These are phyloP conservation scores for Brassica rapa DNA, from an alignment of 345 rosid species.

Conservation along the genomic window DNA sequence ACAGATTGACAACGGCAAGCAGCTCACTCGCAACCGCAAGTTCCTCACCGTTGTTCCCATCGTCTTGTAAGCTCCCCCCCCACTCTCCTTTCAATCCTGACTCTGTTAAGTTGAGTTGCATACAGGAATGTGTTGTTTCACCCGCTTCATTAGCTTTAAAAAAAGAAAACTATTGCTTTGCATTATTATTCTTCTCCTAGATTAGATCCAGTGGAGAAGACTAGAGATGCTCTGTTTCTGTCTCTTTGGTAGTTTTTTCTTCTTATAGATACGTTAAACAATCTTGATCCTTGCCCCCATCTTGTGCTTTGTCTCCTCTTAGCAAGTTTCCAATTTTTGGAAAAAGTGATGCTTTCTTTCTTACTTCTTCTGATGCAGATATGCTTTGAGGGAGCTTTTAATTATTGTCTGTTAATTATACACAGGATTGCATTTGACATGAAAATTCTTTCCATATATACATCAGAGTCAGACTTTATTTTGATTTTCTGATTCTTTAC, in stretches of 20 bases:
- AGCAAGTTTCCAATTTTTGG: not conserved
- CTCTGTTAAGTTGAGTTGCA: not conserved
- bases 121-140: not conserved
- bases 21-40: constrained; percentile 77
- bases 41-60: constrained; percentile 78
- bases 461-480: not conserved
- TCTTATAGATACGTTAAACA: not conserved
- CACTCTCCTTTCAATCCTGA: not conserved
- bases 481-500: not conserved
- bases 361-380: not conserved
- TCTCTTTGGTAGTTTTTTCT: not conserved
- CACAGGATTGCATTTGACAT: not conserved
- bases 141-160: not conserved
- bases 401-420: not conserved
- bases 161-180: not conserved
- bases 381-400: not conserved
- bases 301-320: not conserved
- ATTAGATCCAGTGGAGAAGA: not conserved
- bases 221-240: not conserved
- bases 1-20: constrained; percentile 82
- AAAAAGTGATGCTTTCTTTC: not conserved
- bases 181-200: not conserved
- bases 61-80: constrained; percentile 58
- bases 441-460: not conserved
- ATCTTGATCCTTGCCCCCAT: not conserved